Evolutionary conservation across 176 grass and related monocot genomes (phyloP), one percentile per base, ranked within the genome.

Genomic region (Typha latifolia): DNA sequence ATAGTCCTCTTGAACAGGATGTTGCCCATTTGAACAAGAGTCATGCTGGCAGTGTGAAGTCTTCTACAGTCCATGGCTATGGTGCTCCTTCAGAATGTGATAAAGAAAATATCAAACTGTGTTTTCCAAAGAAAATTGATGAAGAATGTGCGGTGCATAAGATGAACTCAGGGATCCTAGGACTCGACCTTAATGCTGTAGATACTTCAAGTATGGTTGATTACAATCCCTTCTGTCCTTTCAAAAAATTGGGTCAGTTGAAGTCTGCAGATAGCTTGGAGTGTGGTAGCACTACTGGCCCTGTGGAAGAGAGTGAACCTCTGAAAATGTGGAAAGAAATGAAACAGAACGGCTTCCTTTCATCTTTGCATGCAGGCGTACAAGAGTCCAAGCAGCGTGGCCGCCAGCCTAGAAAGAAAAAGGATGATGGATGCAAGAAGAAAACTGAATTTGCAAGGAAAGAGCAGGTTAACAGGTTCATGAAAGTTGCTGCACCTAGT

Each of bases 261-360:
- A 89, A 84, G 62, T 69, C 77, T 48, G 74, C 69, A 8, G 94
- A 77, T 72, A 82, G 67, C 62, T 90, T 82, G 29, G 89, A 99
- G 67, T 82, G 89, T 63, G 86, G 85, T 31, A 99, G 94, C 63
- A 87, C 86, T 13, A 93, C 94, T 51, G 83, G 79, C 32, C 73
- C 81, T 67, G 13, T 62, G 37, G 82, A 69, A 77, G 82, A 85
- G 63, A 97, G 86, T 5, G 88, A 85, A 66, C 82, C 86, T 0
- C 67, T 93, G 15, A 93, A 80, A 74, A 86, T 84, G 63, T 90
- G 86, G 94, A 93, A 85, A 76, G 77, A 99, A 80, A 99, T 99
- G 94, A 90, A 93, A 74, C 80, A 87, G 87, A 99, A 99, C 85
- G 94, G 89, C 1, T 99, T 99, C 73, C 85, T 93, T 74, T 99